Evolutionary conservation across 164 flowering plant species (phyloP), one percentile per base, ranked within the genome.

Genomic region (Chloranthus sessilifolius): DNA sequence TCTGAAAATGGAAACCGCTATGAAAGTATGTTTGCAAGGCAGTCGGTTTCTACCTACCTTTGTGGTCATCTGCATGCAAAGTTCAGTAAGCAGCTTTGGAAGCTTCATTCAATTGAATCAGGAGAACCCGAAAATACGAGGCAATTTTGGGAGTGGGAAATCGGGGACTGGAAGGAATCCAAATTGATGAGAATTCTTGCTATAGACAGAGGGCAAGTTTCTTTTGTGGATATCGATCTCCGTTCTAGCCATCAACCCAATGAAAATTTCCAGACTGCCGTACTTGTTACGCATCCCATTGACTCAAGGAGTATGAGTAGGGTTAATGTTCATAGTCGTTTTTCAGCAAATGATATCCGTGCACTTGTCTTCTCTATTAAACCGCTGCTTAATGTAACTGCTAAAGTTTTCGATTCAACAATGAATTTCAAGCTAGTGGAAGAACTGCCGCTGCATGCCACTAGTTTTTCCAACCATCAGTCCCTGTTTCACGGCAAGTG

Each of bases 111-210:
- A 9, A 24, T 42, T 35, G 25, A 50, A 14, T 40, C 27, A 22
- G 21, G 26, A 31, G 47, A 41, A 30, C 39, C 49, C 14, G 16
- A 31, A 8, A 42, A 31, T 31, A 4, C 16, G 3, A 34, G 30
- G 1, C 48, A 50, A 24, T 58, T 58, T 42, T 58, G 62, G 62
- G 62, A 58, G 46, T 58, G 62, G 62, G 62, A 58, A 42, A 25
- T 58, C 19, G 62, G 62, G 50, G 62, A 58, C 46, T 58, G 62
- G 62, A 58, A 58, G 55, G 62, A 58, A 26, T 50, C 48, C 15
- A 58, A 21, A 43, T 31, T 58, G 47, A 49, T 58, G 21, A 50
- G 62, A 30, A 58, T 58, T 43, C 62, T 58, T 33, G 50, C 48
- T 29, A 33, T 58, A n/a, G 62, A 58, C 25, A 17, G 24, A 15